Evolutionary conservation across 2,329 filamentous ascomycete species (phyloP).

Genomic region (Grosmannia serpens): DNA sequence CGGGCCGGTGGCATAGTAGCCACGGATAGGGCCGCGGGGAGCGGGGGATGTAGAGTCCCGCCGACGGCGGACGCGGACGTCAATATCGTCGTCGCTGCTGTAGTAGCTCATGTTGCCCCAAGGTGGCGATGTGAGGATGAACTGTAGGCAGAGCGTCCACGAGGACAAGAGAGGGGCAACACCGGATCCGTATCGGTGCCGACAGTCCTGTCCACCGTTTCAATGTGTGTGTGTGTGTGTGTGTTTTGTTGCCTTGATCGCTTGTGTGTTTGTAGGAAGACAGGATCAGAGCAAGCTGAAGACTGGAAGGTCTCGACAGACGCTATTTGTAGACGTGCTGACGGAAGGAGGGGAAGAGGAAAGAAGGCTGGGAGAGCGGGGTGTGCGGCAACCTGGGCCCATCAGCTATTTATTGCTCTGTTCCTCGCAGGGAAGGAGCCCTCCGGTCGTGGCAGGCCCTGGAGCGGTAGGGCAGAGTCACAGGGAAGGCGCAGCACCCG

Average conservation of each 20-base stretch:
- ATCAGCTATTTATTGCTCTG: conserved; percentile 6
- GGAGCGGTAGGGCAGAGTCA: neutral
- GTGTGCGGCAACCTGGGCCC: conserved; percentile 6
- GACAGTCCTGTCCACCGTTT: too few relatives aligned
- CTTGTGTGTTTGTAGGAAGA: neutral
- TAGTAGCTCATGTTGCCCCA: conserved; percentile 19
- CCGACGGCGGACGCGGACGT: conserved; percentile 35
- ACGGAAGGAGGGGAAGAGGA: conserved; percentile 1
- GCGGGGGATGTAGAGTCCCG: conserved; percentile 22
- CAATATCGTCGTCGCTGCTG: conserved; percentile 42
- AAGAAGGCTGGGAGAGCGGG: conserved; percentile 13
- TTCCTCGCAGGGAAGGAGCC: neutral
- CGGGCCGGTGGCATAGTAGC: conserved; percentile 28
- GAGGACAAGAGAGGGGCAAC: neutral
- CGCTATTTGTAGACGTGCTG: neutral
- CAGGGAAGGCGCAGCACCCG: conserved; percentile 1
- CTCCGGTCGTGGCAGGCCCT: neutral
- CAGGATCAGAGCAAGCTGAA: neutral
- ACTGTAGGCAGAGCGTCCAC: neutral
- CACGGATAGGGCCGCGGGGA: conserved; percentile 19
- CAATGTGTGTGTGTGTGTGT: neutral
- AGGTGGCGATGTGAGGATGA: too few relatives aligned
- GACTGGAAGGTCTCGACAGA: neutral
- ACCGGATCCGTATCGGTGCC: too few relatives aligned
- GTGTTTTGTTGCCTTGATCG: neutral